Conservation (phyloP, 495 filamentous ascomycete species). For the Penicillium taxi region DNA sequence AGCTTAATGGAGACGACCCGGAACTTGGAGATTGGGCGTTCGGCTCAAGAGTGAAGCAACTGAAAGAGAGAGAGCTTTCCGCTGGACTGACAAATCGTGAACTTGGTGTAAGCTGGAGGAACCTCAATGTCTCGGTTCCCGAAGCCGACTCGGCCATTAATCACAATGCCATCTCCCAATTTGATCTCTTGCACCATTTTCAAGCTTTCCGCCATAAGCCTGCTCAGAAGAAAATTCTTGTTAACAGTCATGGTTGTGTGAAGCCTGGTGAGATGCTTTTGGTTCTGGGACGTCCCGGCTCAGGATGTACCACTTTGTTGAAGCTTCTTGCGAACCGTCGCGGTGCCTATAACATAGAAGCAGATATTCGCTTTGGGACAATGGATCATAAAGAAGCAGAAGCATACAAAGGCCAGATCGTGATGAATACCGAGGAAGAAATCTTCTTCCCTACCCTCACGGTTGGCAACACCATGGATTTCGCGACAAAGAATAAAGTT, state of each 20-base stretch:
- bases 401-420: conserved; percentile 61
- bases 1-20: too few relatives aligned
- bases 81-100: conserved; percentile 38
- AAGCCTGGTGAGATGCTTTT: conserved; percentile 44
- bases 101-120: conserved; percentile 49
- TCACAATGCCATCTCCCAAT: conserved; percentile 46
- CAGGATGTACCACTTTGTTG: conserved; percentile 41
- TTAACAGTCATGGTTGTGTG: conserved; percentile 40
- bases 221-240: conserved; percentile 26
- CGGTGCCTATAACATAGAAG: conserved; percentile 44
- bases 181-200: conserved; percentile 40
- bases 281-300: conserved; percentile 37
- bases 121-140: conserved; percentile 34
- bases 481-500: conserved; percentile 43
- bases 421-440: conserved; percentile 64
- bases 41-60: too few relatives aligned
- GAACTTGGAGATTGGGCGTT: too few relatives aligned
- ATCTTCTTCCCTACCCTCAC: conserved; percentile 61
- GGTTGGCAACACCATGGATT: conserved; percentile 63
- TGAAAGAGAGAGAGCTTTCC: neutral
- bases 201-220: conserved; percentile 29
- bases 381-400: conserved; percentile 47
- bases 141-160: conserved; percentile 40
- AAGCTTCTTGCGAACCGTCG: conserved; percentile 61
- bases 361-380: conserved; percentile 53